Conservation (phyloP, 2,329 filamentous ascomycete species). For the Nemania bipapillata region DNA sequence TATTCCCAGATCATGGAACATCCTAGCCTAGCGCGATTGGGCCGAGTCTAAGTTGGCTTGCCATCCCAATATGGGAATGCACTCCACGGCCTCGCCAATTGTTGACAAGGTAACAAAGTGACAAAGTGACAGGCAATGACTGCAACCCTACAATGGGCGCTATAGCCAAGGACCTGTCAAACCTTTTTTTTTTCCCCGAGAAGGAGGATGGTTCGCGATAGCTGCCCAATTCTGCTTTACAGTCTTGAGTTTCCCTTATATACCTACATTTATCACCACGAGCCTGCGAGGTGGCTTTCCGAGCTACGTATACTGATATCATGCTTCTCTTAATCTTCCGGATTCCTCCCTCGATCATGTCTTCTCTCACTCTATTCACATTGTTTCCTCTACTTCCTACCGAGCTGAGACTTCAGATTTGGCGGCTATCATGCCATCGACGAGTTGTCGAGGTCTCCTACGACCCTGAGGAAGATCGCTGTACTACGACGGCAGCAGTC, state of each 20-base stretch:
- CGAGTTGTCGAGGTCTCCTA: constrained; percentile 58
- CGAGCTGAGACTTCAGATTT: constrained; percentile 57
- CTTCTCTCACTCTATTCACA: constrained; percentile 45
- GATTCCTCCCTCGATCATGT: constrained; percentile 37
- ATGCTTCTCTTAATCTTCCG: not conserved
- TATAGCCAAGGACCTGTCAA: constrained; percentile 15
- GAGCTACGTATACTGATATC: not conserved
- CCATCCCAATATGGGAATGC: constrained; percentile 28
- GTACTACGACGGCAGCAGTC: constrained; percentile 53
- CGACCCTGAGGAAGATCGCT: constrained; percentile 52
- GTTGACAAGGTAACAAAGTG: not conserved
- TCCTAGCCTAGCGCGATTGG: constrained; percentile 32
- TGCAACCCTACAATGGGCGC: constrained; percentile 25
- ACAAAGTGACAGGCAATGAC: constrained; percentile 15
- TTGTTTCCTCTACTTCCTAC: constrained; percentile 53
- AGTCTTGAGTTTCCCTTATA: constrained; percentile 10
- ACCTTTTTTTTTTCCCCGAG: constrained; percentile 8
- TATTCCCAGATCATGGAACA: constrained; percentile 30
- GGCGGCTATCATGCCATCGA: constrained; percentile 52
- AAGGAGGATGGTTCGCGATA: constrained; percentile 12
- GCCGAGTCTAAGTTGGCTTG: constrained; percentile 25
- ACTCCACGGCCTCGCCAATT: constrained; percentile 25
- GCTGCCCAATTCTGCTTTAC: constrained; percentile 12
- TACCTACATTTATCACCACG: not conserved
- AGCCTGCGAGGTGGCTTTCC: constrained; percentile 9